Conservation (phyloP, 192 early-diverging fungal species). For the Chytriomyces sp. region DNA sequence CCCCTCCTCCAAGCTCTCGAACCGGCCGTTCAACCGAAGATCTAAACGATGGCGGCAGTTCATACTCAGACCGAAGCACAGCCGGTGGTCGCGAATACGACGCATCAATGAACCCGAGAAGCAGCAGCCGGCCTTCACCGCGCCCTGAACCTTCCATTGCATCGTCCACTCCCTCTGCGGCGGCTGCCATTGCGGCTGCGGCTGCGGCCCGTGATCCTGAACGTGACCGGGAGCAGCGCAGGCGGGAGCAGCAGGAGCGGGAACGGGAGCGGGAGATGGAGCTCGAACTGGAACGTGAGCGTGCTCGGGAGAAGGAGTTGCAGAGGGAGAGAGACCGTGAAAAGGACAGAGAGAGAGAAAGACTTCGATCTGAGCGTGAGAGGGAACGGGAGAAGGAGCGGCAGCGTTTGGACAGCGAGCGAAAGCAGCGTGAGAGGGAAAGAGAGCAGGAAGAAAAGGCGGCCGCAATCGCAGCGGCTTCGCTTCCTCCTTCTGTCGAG, state of each 20-base stretch:
- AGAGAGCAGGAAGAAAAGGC: slow-evolving; percentile 36
- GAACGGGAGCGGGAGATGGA: slow-evolving; percentile 40
- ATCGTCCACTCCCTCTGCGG: slow-evolving; percentile 33
- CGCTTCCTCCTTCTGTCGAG: slow-evolving; percentile 39
- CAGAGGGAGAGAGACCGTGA: slow-evolving; percentile 39
- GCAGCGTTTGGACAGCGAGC: slow-evolving; percentile 22
- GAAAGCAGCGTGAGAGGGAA: slow-evolving; percentile 21
- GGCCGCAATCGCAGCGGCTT: slow-evolving; percentile 38
- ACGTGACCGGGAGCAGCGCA: slow-evolving; percentile 28
- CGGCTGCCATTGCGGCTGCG: background rate
- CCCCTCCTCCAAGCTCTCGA: background rate
- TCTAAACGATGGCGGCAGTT: background rate
- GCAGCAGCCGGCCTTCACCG: slow-evolving; percentile 26
- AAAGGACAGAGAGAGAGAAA: slow-evolving; percentile 32
- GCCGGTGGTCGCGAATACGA: slow-evolving; percentile 15
- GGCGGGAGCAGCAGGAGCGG: slow-evolving; percentile 36
- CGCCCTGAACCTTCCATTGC: slow-evolving; percentile 22
- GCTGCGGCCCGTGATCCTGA: slow-evolving; percentile 12
- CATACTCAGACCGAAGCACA: background rate
- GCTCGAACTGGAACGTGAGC: slow-evolving; percentile 29
- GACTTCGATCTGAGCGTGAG: slow-evolving; percentile 35
- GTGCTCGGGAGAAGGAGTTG: slow-evolving; percentile 30
- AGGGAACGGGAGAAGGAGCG: slow-evolving; percentile 30
- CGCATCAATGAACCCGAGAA: slow-evolving; percentile 9
- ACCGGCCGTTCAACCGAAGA: background rate